Evolutionary conservation across 208 protist species (phyloP), one percentile per base, ranked within the genome.

Genomic region (Wallacemonas sp.): DNA sequence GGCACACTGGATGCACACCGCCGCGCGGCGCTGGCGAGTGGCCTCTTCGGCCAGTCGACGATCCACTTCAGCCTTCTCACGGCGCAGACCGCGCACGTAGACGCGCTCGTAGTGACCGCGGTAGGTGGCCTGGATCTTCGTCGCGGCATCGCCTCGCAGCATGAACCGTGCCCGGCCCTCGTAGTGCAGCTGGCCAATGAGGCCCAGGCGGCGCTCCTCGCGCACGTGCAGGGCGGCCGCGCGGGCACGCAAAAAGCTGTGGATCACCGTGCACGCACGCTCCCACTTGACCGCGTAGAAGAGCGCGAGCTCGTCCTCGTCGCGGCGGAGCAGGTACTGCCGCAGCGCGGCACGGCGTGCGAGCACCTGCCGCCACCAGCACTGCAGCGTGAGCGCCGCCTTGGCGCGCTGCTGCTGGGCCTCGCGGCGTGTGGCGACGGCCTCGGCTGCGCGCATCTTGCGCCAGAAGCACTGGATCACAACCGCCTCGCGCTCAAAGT

Each of bases 401-500:
- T 55, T 31, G 0, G 25, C 16, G 12, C 79, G 80, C n/a, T 65
- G 65, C 7, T 49, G 31, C 39, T 31, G 57, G 25, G 63, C 18
- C n/a, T 80, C 72, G 31, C 82, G 82, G 49, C 89, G 49, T 3
- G 62, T 42, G 14, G 76, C 74, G 16, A 85, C 81, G 4, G 67
- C 41, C 57, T 88, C 85, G 26, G 66, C 77, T 14, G 91, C 91
- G 59, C 72, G 54, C 72, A 86, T 82, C 71, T 81, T 89, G 29
- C 91, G 79, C 91, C 91, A 97, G 75, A 92, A 91, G 70, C 86
- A 91, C 78, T 97, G 91, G 36, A 97, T 65, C 33, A 44, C 66
- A 36, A 93, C 50, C 3, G 81, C 87, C n/a, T 89, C 86, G 22
- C 59, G 23, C 18, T 57, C 41, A 12, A 73, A 65, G 20, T 67